Conservation (phyloP, 345 rosid genomes). For the Aquilaria yunnanensis region DNA sequence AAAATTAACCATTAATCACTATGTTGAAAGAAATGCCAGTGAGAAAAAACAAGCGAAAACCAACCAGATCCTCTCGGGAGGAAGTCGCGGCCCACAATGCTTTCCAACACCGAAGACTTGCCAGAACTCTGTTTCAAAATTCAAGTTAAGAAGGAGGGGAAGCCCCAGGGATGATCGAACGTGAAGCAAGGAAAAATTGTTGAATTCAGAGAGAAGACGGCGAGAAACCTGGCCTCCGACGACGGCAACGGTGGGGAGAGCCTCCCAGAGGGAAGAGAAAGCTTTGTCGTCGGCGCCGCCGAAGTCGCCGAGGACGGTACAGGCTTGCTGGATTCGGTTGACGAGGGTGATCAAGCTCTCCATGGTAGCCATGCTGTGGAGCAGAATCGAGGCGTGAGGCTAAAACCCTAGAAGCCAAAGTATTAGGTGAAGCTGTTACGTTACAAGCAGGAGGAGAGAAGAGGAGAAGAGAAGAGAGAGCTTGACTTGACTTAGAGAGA, state of each 20-base stretch:
- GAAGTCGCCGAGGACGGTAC: conserved; percentile 88
- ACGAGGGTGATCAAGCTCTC: conserved; percentile 90
- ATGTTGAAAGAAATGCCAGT: neutral
- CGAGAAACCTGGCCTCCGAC: conserved; percentile 81
- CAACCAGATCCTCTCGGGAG: conserved; percentile 98
- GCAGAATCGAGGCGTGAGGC: too few relatives aligned
- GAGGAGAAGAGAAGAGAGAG: neutral
- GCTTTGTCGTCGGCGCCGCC: conserved; percentile 68
- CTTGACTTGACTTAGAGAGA: neutral
- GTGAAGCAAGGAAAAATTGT: neutral
- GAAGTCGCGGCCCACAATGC: conserved; percentile 91
- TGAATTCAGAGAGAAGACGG: conserved; percentile 5
- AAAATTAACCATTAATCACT: neutral
- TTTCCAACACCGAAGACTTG: conserved; percentile 96
- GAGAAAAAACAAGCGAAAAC: neutral
- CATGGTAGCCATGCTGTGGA: conserved; percentile 65
- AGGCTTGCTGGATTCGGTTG: conserved; percentile 88
- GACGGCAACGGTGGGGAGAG: conserved; percentile 85
- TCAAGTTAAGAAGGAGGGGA: neutral
- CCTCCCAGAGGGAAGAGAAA: conserved; percentile 93
- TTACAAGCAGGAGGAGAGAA: neutral
- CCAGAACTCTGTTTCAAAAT: conserved; percentile 69
- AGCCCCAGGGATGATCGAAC: neutral
- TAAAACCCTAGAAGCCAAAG: conserved; percentile 4
- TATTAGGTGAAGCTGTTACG: neutral